These are phyloP conservation scores for Barnettozyma siamensis DNA, from an alignment of 805 yeast species.

Conservation along the genomic window DNA sequence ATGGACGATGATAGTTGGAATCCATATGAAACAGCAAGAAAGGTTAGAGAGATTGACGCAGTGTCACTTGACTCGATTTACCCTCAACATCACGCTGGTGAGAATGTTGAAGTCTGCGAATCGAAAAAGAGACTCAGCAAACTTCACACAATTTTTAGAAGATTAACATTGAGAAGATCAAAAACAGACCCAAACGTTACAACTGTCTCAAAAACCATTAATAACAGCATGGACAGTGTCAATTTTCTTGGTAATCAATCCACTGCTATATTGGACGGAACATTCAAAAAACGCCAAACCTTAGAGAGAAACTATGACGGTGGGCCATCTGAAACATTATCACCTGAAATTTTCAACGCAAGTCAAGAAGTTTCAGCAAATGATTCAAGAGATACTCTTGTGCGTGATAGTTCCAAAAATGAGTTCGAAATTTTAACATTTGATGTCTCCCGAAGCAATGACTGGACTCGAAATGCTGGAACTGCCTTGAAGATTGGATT, in stretches of 20 bases:
- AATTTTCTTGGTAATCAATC: not conserved
- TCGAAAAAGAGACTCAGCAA: constrained; percentile 4
- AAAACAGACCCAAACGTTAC: not conserved
- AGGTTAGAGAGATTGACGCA: constrained; percentile 6
- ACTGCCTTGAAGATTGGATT: not conserved
- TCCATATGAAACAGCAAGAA: constrained; percentile 20
- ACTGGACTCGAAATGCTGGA: too few relatives aligned
- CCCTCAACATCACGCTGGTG: constrained; percentile 3
- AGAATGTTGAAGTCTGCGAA: constrained; percentile 2
- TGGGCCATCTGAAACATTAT: not conserved
- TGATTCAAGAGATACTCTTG: not conserved
- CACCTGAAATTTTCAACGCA: not conserved
- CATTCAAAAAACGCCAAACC: not conserved
- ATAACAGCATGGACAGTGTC: constrained; percentile 7
- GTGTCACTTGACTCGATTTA: constrained; percentile 10
- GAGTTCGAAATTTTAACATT: not conserved
- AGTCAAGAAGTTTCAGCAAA: not conserved
- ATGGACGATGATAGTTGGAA: constrained; percentile 13
- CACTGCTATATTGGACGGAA: not conserved
- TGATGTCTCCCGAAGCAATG: too few relatives aligned
- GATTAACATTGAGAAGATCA: constrained; percentile 2
- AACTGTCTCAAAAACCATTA: not conserved
- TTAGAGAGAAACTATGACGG: not conserved
- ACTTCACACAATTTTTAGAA: constrained; percentile 4
- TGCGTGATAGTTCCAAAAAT: not conserved